Conservation (phyloP, 352 stramenopile species). For the Halophytophthora polymorphica region DNA sequence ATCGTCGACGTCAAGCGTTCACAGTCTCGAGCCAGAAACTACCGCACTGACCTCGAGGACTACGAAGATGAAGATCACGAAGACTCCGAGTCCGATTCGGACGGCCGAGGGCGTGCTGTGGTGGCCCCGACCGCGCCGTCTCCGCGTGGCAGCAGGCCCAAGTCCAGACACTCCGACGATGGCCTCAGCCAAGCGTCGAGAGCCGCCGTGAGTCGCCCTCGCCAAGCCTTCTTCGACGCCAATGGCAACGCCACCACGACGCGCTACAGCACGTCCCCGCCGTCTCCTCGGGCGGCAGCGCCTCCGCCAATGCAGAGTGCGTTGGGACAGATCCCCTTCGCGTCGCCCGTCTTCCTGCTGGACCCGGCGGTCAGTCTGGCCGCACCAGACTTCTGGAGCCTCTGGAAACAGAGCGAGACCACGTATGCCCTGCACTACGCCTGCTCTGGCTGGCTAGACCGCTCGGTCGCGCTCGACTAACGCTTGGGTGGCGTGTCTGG, state of each 20-base stretch:
- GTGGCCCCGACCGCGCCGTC: slow-evolving; percentile 11
- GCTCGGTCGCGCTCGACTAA: background rate
- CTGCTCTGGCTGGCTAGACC: background rate
- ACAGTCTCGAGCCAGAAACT: slow-evolving; percentile 3
- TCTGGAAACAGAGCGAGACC: slow-evolving; percentile 65
- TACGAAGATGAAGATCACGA: slow-evolving; percentile 18
- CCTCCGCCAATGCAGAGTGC: slow-evolving; percentile 41
- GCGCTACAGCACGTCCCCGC: background rate
- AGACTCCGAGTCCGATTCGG: slow-evolving; percentile 4
- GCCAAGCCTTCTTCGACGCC: slow-evolving; percentile 7
- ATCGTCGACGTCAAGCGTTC: slow-evolving; percentile 34
- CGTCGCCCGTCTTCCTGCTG: slow-evolving; percentile 56
- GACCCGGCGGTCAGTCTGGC: slow-evolving; percentile 26
- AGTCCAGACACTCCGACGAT: no score
- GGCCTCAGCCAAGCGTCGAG: background rate
- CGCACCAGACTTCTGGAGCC: slow-evolving; percentile 26
- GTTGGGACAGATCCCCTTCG: slow-evolving; percentile 47
- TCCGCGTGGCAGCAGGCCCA: slow-evolving; percentile 12
- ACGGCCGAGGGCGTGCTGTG: slow-evolving; percentile 5
- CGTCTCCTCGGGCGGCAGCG: slow-evolving; percentile 17
- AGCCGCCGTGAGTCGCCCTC: slow-evolving; percentile 9
- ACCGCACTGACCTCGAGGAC: slow-evolving; percentile 13
- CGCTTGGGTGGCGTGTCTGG: background rate
- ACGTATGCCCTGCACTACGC: slow-evolving; percentile 32
- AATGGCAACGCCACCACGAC: slow-evolving; percentile 13